Conservation (phyloP, 495 filamentous ascomycete genomes). For the Entonaema liquescens region DNA sequence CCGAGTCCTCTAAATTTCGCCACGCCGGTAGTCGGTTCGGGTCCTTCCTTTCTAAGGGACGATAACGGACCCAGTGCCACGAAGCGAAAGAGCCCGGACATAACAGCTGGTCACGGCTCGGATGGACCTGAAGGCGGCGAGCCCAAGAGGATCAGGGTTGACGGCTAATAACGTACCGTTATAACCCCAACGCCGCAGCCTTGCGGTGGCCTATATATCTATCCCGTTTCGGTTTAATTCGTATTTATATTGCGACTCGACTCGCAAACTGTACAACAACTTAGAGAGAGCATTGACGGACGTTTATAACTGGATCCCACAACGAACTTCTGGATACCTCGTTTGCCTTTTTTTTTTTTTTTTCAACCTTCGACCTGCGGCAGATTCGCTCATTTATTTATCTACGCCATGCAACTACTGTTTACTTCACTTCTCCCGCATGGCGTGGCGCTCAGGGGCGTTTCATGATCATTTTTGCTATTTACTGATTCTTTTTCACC, state of each 20-base stretch:
- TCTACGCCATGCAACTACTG: slow-evolving; percentile 37
- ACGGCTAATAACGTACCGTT: slow-evolving; percentile 28
- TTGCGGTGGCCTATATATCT: not conserved
- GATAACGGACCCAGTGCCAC: slow-evolving; percentile 46
- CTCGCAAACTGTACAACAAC: slow-evolving; percentile 32
- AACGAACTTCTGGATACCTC: slow-evolving; percentile 33
- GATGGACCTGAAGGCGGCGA: slow-evolving; percentile 51
- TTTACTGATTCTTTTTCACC: slow-evolving; percentile 14
- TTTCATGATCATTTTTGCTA: slow-evolving; percentile 31
- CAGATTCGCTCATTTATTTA: slow-evolving; percentile 32
- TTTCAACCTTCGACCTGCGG: slow-evolving; percentile 27
- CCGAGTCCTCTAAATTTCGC: slow-evolving; percentile 92
- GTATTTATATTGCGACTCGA: slow-evolving; percentile 22
- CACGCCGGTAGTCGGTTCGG: slow-evolving; percentile 79
- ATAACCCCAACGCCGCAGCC: not conserved
- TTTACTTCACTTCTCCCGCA: slow-evolving; percentile 36
- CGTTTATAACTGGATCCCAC: slow-evolving; percentile 8
- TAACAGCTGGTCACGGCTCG: slow-evolving; percentile 44
- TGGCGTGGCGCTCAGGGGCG: slow-evolving; percentile 44
- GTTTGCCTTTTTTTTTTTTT: slow-evolving; percentile 17
- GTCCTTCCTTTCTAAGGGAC: slow-evolving; percentile 72
- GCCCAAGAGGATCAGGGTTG: slow-evolving; percentile 56
- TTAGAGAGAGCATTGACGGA: slow-evolving; percentile 29
- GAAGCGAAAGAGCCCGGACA: slow-evolving; percentile 61
- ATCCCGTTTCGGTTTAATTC: not conserved